Conservation (phyloP, 805 yeast genomes). For the Yamadazyma philogaea region DNA sequence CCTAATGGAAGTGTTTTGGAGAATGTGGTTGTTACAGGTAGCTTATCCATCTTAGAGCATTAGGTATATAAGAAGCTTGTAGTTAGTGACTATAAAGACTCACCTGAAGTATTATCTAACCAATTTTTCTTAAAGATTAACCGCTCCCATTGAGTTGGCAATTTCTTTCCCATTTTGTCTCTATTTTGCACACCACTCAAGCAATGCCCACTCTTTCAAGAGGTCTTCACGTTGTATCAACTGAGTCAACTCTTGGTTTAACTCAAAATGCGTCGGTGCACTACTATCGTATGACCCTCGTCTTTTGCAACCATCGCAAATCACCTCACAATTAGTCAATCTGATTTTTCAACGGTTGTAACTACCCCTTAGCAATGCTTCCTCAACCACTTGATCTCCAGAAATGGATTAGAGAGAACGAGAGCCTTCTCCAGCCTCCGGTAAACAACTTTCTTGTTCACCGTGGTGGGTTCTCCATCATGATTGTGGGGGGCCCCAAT, state of each 20-base stretch:
- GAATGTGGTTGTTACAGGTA: conserved; percentile 96
- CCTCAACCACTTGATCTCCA: conserved; percentile 71
- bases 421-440: conserved; percentile 79
- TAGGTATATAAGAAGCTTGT: conserved; percentile 20
- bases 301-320: background rate
- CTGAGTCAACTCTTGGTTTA: no score
- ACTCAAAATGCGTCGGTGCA: no score
- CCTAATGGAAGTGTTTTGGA: conserved; percentile 95
- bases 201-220: no score
- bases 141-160: no score
- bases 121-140: no score
- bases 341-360: no score
- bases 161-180: no score
- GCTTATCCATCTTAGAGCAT: conserved; percentile 90
- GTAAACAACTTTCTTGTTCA: conserved; percentile 89
- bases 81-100: background rate
- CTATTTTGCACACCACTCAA: no score
- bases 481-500: conserved; percentile 96
- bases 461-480: conserved; percentile 87
- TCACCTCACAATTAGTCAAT: background rate
- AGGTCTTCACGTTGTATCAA: no score
- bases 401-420: conserved; percentile 78
- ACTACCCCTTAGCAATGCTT: conserved; percentile 37
- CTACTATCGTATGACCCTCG: no score
- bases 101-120: no score